Evolutionary conservation across 306 rosid species (phyloP), one percentile per base, ranked within the genome.

Genomic region (Dalbergia cochinchinensis): DNA sequence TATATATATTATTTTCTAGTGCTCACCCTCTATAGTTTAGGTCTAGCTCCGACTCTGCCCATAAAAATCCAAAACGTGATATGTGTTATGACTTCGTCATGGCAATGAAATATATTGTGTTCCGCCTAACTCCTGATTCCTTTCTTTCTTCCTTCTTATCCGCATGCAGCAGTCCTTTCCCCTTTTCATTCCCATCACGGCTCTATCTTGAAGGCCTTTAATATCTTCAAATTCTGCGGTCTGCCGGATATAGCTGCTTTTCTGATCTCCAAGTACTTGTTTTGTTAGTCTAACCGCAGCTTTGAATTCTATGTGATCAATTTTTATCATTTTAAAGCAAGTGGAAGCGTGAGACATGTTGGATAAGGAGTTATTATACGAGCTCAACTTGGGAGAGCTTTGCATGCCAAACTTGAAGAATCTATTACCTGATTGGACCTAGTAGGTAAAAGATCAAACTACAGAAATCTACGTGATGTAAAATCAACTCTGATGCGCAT

Each of bases 51-150:
- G 0, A 22, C 26, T 10, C 51, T 2, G 1, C 51, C 51, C 0
- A 12, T 4, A 13, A 11, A 47, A 47, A 47, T 47, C 11, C 53
- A 47, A 47, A 47, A 37, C 5, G 41, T 37, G 4, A 10, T 11
- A 15, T 10, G 14, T 10, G 11, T 47, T 11, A 47, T 12, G 14
- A 47, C 53, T 11, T 47, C 15, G 10, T 11, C 48, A 7, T 7
- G 48, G 15, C 5, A 10, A 47, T 47, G 53, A 47, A 26, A 47
- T 47, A 33, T 15, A 9, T 47, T 8, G 48, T 1, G 2, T 47
- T 78, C 4, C 44, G 58, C 77, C 78, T 20, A 80, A 71, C 35
- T 69, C 18, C n/a, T 9, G 63, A 31, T 63, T 55, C 50, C 20
- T 58, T 12, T 15, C 44, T 45, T 81, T 60, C 5, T 44, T 9